Base-by-base conservation (phyloP, 441 rosid genomes). In the Bocquillonia castaneifolia region DNA sequence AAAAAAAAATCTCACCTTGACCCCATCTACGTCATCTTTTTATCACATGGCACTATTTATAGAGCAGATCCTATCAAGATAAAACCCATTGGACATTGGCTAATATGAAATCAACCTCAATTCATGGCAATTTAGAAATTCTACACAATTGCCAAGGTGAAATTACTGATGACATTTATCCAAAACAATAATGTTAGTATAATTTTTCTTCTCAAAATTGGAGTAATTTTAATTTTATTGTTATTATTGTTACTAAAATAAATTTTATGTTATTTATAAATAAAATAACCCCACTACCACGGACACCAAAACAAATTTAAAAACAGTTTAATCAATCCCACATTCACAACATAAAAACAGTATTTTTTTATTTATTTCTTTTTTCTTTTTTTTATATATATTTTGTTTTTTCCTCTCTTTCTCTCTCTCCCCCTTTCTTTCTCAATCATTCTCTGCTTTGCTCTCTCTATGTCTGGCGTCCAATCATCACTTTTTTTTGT, bases 291-390 rank as follows among this genome's bases (percentile, higher is more conserved):
- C 59, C 65, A 59, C 15, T 34, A 37, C 3, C 70, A 29, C 85
- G 90, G 90, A 87, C 83, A 47, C 74, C 79, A 87, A 85, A 80
- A 66, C 47, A 48, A 44, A 77, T 74, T 88, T 82, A 85, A 87
- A 87, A 77, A 63, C 23, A 68, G 82, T 83, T 81, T 76, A 82
- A 76, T 79, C 26, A 22, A 40, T 57, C 74, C 69, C 62, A 31
- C 64, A 14, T 62, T 53, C 73, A 68, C 54, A 59, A 45, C 73
- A 57, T n/a, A n/a, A n/a, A n/a, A n/a, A n/a, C 55, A 23, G 37
- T 28, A 50, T 5, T 66, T 14, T 6, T 42, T 42, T 42, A 5
- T 42, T 48, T 0, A 32, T 14, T 50, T 50, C 5, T 18, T 45
- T 45, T 17, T 14, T 0, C 18, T 50, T n/a, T 50, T 22, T 20